Base-by-base conservation (phyloP, 2,329 filamentous ascomycete species). In the Sporothrix brunneoviolacea region DNA sequence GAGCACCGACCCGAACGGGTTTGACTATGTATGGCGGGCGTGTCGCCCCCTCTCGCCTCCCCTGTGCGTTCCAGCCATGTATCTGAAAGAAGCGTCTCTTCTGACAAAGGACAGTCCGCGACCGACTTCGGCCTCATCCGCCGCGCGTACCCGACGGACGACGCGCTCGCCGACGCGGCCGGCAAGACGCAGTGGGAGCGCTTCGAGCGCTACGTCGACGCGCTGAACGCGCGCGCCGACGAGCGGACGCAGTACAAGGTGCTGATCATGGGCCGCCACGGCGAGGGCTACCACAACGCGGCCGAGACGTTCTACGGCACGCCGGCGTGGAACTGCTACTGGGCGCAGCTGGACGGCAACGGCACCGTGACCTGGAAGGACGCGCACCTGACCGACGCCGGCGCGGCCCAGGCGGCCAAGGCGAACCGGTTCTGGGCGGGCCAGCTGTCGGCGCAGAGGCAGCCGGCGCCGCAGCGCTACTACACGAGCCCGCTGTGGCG, bases 261-360 rank as follows among this genome's bases (percentile, higher is more conserved):
- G 9, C 62, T 88, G 27, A 83, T 83, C 64, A 71, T 86, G 63
- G 83, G 79, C 3, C 79, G 85, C 35, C 85, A 88, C 60, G 85
- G 84, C 19, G 76, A 88, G 64, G 84, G 84, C 12, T 79, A 69
- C 58, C 77, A 82, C 56, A 82, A 82, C 56, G 73, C 72, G 7
- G 83, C 83, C 13, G 80, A 86, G 64, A 69, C 71, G 24, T 83
- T 73, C 62, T 87, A 84, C 57, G 83, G 83, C 41, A 86, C 82
- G 0, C 75, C 79, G 2, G 79, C 78, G 3, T 87, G 83, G 84
- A 83, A 87, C 61, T 53, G 80, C 63, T 85, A 86, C 68, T 88
- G 81, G 81, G 74, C 77, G 4, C 70, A 78, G 53, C 70, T 75
- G 2, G 75, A 84, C 32, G 83, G 84, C 55, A 84, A 87, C 59